Evolutionary conservation across 306 rosid genomes (phyloP).

Genomic region (Urtica urens): DNA sequence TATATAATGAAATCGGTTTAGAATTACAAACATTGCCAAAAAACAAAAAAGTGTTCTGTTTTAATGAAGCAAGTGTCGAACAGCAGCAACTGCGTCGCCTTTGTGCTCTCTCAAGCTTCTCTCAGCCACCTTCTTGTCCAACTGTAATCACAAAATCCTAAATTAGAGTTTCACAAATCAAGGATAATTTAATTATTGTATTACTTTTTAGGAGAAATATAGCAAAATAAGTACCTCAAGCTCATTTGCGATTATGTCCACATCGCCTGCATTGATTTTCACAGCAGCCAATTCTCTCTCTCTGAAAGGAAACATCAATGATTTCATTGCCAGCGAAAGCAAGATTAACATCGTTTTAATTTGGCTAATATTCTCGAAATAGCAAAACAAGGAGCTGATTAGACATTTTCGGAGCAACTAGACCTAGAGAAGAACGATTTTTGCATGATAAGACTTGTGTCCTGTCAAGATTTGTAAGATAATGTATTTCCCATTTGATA

Average conservation of each 20-base stretch:
- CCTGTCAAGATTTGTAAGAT: too few species aligned
- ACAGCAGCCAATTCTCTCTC: constrained; percentile 91
- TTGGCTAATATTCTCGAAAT: too few species aligned
- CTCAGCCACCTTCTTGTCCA: constrained; percentile 93
- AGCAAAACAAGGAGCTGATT: too few species aligned
- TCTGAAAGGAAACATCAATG: constrained; percentile 34
- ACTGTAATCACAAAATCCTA: constrained; percentile 19
- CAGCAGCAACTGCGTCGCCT: constrained; percentile 96
- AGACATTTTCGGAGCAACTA: too few species aligned
- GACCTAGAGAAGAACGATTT: too few species aligned
- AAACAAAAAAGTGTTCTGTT: neutral
- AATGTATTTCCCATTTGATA: too few species aligned
- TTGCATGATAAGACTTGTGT: too few species aligned
- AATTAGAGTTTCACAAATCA: neutral
- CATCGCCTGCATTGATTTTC: constrained; percentile 70
- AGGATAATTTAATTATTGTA: neutral
- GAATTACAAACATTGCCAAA: neutral
- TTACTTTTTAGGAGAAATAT: neutral
- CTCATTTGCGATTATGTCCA: constrained; percentile 82
- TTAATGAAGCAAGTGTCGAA: constrained; percentile 60
- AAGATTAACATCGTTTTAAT: too few species aligned
- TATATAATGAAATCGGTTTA: neutral
- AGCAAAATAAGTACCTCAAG: constrained; percentile 41
- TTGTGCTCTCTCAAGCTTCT: constrained; percentile 92
- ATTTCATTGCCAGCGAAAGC: too few species aligned